These are phyloP conservation scores for Pterocarpus macrocarpus DNA, from an alignment of 306 rosid species.

Conservation along the genomic window DNA sequence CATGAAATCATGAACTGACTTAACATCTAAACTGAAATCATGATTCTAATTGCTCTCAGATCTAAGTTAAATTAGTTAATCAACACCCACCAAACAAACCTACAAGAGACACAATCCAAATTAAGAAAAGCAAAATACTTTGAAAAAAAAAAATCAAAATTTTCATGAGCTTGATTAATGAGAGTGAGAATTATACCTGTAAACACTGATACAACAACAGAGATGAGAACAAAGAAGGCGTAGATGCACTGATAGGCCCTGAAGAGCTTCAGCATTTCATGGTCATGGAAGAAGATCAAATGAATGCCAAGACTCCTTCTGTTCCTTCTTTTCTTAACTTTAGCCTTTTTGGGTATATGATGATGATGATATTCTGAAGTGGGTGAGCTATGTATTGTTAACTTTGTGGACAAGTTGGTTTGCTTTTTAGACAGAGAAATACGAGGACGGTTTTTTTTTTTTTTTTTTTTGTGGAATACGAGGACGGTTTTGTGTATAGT, in stretches of 20 bases:
- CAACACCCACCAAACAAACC: conserved; percentile 37
- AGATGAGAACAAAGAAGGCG: conserved; percentile 38
- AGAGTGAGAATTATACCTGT: conserved; percentile 46
- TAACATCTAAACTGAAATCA: conserved; percentile 40
- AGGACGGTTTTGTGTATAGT: neutral
- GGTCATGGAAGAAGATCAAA: conserved; percentile 36
- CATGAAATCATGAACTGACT: neutral
- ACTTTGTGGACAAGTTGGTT: conserved; percentile 37
- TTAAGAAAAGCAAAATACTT: neutral
- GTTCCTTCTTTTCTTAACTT: conserved; percentile 12
- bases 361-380: conserved; percentile 43
- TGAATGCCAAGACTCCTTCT: conserved; percentile 26
- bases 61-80: conserved; percentile 27
- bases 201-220: conserved; percentile 41
- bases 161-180: conserved; percentile 22
- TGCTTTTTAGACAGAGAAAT: neutral
- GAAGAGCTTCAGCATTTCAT: conserved; percentile 59
- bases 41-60: conserved; percentile 41
- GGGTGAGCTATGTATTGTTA: conserved; percentile 30
- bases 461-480: neutral
- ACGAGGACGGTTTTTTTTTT: neutral
- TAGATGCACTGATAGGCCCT: conserved; percentile 54
- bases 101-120: conserved; percentile 6
- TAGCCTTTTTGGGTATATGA: conserved; percentile 43
- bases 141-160: neutral